phyloP scores from a whole-genome alignment of 495 filamentous ascomycete genomes.

The Trichoderma parareesei region DNA sequence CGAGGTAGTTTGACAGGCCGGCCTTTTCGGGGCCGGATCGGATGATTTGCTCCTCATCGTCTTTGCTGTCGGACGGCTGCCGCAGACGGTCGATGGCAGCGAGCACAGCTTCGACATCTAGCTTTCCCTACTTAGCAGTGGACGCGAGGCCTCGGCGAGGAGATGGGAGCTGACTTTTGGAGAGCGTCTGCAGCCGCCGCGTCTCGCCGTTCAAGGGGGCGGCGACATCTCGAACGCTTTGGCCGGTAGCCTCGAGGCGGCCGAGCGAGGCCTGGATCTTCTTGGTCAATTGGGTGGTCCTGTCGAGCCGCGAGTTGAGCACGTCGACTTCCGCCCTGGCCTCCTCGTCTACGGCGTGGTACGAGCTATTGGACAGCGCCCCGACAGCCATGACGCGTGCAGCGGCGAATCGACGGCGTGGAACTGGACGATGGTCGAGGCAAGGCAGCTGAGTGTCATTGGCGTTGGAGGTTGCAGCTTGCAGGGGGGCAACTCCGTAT shows the following conservation, averaged over 20 bases:
- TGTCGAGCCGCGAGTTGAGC: constrained; percentile 54
- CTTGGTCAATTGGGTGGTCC: constrained; percentile 69
- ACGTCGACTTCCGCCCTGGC: constrained; percentile 59
- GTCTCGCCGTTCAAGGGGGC: constrained; percentile 92
- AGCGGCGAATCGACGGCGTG: background rate
- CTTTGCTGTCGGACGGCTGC: constrained; percentile 80
- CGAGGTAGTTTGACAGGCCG: constrained; percentile 77
- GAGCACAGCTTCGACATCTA: constrained; percentile 77
- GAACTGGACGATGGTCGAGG: no score
- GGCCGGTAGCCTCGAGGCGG: constrained; percentile 76
- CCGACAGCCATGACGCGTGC: constrained; percentile 36
- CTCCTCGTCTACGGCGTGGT: constrained; percentile 51
- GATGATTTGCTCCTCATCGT: constrained; percentile 84
- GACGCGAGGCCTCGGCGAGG: background rate
- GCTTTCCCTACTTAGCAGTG: constrained; percentile 5
- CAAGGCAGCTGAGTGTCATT: no score
- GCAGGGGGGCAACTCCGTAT: no score
- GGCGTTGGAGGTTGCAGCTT: no score
- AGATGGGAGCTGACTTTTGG: constrained; percentile 49
- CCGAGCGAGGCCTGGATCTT: constrained; percentile 86
- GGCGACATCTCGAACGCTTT: constrained; percentile 83
- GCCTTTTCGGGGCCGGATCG: constrained; percentile 71
- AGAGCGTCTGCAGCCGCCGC: constrained; percentile 73
- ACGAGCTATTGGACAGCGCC: constrained; percentile 27
- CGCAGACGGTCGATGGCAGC: constrained; percentile 80